These are phyloP conservation scores for Daphne laureola DNA, from an alignment of 441 rosid genomes.

Conservation along the genomic window DNA sequence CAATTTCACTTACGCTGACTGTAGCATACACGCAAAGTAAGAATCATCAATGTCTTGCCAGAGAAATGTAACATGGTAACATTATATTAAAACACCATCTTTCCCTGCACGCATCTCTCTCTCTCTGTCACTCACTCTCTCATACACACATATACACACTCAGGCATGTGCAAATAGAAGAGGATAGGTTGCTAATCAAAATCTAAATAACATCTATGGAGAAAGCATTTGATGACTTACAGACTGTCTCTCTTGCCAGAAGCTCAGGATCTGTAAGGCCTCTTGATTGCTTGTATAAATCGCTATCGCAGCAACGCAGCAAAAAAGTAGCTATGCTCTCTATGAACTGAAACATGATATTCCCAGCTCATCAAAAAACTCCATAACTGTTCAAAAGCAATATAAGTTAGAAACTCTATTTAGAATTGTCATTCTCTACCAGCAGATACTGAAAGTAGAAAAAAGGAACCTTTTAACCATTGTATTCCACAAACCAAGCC, in stretches of 20 bases:
- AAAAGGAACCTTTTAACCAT: slow-evolving; percentile 18
- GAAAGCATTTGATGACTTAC: slow-evolving; percentile 39
- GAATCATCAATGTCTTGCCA: slow-evolving; percentile 12
- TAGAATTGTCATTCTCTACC: neutral
- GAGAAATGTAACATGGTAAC: neutral
- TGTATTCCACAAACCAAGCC: neutral
- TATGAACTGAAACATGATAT: slow-evolving; percentile 87
- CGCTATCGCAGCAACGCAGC: slow-evolving; percentile 71
- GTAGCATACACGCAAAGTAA: slow-evolving; percentile 25
- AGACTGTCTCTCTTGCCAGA: slow-evolving; percentile 95
- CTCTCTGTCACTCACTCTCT: too few species aligned
- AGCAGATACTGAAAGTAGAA: neutral
- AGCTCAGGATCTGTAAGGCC: slow-evolving; percentile 90
- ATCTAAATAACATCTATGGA: slow-evolving; percentile 9
- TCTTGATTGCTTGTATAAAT: slow-evolving; percentile 57
- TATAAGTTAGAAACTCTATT: slow-evolving; percentile 6
- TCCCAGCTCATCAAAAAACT: slow-evolving; percentile 50
- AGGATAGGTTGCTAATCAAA: neutral
- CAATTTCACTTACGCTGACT: slow-evolving; percentile 97
- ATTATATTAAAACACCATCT: too few species aligned
- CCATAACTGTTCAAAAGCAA: slow-evolving; percentile 52
- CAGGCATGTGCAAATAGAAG: neutral
- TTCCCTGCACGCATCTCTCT: too few species aligned
- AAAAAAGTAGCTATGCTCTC: slow-evolving; percentile 58
- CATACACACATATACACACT: too few species aligned